Evolutionary conservation across 495 filamentous ascomycete species (phyloP), one percentile per base, ranked within the genome.

Genomic region (Xylaria nigripes): DNA sequence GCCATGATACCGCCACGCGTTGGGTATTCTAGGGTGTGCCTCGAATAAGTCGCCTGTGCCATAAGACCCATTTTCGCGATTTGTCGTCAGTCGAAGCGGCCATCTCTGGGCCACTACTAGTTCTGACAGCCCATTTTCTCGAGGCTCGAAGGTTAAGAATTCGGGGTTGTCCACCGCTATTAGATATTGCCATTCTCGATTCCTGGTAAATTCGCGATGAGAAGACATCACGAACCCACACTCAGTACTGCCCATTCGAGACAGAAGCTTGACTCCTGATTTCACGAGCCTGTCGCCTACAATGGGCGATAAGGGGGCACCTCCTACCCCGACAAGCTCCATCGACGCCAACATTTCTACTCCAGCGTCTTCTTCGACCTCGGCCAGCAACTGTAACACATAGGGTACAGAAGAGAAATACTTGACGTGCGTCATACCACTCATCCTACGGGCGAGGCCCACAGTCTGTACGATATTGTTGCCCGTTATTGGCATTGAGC

Each of bases 101-200:
- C 85, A 84, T 1, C 71, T 72, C 5, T 75, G 69, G 8, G 75
- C 65, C 6, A 85, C 75, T 8, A 86, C 71, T 2, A 86, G 71
- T 57, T 89, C 86, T 9, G 72, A 75, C 4, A 81, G 49, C 0
- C 50, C 75, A n/a, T 78, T 73, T 1, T 68, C 72, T 47, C 74
- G 72, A 43, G 71, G 64, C 56, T 86, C 81, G 59, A 88, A 86
- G 0, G 65, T 53, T 7, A 84, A 61, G 21, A 60, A 46, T 0
- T 25, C 44, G n/a, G 51, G 27, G 18, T 47, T 45, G 10, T 42
- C 41, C 1, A 55, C 47, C 7, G 58, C 29, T 13, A 85, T 74
- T 22, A 88, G 70, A 54, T 85, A 87, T 51, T 86, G 75, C 84
- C 84, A 88, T n/a, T 79, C 76, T 38, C 70, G 79, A 55, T 89